Base-by-base conservation (phyloP, 2,329 filamentous ascomycete genomes). In the Paraphoma sp. region DNA sequence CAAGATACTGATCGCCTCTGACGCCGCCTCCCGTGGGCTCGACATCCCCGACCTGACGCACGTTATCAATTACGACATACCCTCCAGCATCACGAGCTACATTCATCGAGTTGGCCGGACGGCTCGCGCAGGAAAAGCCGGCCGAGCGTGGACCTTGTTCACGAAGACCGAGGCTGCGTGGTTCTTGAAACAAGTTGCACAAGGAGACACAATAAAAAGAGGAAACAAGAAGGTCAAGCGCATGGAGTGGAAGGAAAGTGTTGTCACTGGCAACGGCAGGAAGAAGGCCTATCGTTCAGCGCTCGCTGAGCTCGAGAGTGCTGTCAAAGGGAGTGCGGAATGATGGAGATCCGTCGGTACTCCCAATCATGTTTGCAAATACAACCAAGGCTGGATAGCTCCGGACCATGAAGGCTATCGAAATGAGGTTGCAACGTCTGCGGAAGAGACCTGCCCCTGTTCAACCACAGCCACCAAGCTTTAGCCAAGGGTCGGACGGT, bases 61-160 rank as follows among this genome's bases (percentile, higher is more conserved):
- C 71, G 92, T 98, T 45, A 82, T 98, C 77, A 97, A 97, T 79
- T 98, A 98, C 80, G 94, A 97, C 74, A 84, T 97, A 49, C 94
- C 94, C 0, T 84, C 87, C 4, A 93, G 89, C 69, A 81, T 93
- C 33, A 90, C 89, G 6, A 89, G 88, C 23, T 98, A 98, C 68
- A 88, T 98, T 4, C 95, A 98, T 75, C 89, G 95, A 41, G 92
- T 97, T 1, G 94, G 95, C 38, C 87, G 95, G 54, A 97, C 94
- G 0, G 94, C 94, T 0, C 85, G 93, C 73, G 95, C 92, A 0
- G 92, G 90, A 1, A 86, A 87, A 52, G 65, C 79, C 1, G 94
- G 94, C 1, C 83, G 87, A 46, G 92, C 94, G 0, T 97, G 93
- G 91, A 97, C 93, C 0, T 79, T 99, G 11, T 88, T 96, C 47